phyloP scores from a whole-genome alignment of 306 rosid genomes.

The Sicyos edulis region DNA sequence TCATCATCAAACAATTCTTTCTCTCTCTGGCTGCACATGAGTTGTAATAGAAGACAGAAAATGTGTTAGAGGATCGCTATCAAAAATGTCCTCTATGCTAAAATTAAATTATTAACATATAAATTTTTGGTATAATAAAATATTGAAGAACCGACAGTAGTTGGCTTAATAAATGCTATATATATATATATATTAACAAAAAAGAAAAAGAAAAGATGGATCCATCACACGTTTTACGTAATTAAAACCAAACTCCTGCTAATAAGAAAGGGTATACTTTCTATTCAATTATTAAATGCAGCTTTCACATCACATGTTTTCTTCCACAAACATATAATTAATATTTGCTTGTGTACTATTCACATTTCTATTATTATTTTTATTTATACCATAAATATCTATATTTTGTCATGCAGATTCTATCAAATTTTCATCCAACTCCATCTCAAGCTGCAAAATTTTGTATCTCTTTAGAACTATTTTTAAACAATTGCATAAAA shows the following conservation, averaged over 20 bases:
- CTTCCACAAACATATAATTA: constrained; percentile 12
- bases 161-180: constrained; percentile 20
- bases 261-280: constrained; percentile 8
- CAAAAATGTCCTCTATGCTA: constrained; percentile 13
- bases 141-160: constrained; percentile 18
- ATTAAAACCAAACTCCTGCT: not conserved
- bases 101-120: not conserved
- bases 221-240: not conserved
- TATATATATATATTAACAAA: too few species aligned
- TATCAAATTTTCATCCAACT: not conserved
- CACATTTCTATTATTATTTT: not conserved
- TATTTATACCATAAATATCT: not conserved
- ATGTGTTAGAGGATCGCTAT: constrained; percentile 15
- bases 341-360: not conserved
- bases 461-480: not conserved
- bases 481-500: not conserved
- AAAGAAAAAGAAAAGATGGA: not conserved
- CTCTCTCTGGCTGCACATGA: not conserved
- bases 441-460: not conserved
- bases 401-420: not conserved
- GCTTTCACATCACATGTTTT: constrained; percentile 11
- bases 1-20: not conserved
- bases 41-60: constrained; percentile 14
- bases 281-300: not conserved
- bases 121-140: not conserved